Evolutionary conservation across 169 alveolate genomes (phyloP).

Genomic region (Cystoisospora suis): DNA sequence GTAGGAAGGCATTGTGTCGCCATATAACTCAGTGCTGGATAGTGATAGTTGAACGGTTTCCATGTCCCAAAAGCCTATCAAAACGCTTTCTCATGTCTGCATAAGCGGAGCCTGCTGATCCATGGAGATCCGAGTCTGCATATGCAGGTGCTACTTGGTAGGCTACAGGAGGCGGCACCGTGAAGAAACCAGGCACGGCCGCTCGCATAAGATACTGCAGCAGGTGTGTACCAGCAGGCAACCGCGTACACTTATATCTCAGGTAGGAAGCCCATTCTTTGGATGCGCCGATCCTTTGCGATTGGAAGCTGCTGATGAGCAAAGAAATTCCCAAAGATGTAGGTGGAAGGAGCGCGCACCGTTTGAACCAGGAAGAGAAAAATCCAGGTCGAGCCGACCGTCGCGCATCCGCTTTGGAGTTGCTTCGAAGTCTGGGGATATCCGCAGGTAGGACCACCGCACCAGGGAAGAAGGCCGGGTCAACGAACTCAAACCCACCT

Average conservation of each 20-base stretch:
- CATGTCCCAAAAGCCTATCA: too few species aligned
- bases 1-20: too few species aligned
- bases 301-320: neutral
- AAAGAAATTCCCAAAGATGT: neutral
- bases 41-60: too few species aligned
- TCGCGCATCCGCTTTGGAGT: too few species aligned
- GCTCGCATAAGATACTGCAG: neutral
- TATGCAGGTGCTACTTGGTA: too few species aligned
- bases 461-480: conserved; percentile 3
- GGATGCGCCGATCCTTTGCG: neutral
- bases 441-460: neutral
- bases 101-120: too few species aligned
- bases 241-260: neutral
- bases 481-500: neutral
- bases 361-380: neutral
- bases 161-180: conserved; percentile 1
- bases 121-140: too few species aligned
- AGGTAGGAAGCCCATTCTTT: neutral
- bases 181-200: neutral
- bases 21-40: too few species aligned
- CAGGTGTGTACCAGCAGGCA: neutral
- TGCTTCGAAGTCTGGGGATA: neutral
- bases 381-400: too few species aligned
- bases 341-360: neutral
- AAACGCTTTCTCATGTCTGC: too few species aligned